These are phyloP conservation scores for Tricholoma sp. DNA, from an alignment of 768 basidiomycete species.

Conservation along the genomic window DNA sequence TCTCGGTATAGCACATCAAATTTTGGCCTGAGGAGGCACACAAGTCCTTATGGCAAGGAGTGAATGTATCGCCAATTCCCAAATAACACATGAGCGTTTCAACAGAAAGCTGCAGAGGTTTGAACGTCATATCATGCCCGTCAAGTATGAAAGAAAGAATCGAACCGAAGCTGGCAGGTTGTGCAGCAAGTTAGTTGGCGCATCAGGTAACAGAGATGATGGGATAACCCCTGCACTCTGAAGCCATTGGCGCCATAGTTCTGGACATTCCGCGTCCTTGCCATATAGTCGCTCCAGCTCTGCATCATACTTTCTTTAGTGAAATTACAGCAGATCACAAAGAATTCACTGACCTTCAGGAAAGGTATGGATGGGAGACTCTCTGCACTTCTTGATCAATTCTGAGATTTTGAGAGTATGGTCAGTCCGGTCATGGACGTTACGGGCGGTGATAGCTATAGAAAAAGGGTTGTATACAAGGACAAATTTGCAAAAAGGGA, in stretches of 20 bases:
- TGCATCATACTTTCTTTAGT: slow-evolving; percentile 18
- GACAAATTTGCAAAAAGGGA: neutral
- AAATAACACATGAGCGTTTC: slow-evolving; percentile 86
- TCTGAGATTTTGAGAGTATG: slow-evolving; percentile 42
- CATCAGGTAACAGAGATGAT: slow-evolving; percentile 42
- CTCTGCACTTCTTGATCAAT: slow-evolving; percentile 44
- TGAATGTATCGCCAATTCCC: slow-evolving; percentile 78
- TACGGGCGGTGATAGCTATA: slow-evolving; percentile 56
- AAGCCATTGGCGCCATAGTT: slow-evolving; percentile 62
- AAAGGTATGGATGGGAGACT: slow-evolving; percentile 25
- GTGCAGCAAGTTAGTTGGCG: slow-evolving; percentile 51
- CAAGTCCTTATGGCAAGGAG: slow-evolving; percentile 80
- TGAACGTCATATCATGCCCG: neutral
- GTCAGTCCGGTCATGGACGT: slow-evolving; percentile 58
- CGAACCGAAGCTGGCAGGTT: slow-evolving; percentile 51
- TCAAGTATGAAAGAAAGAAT: slow-evolving; percentile 1
- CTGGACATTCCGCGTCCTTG: slow-evolving; percentile 72
- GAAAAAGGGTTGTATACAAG: neutral
- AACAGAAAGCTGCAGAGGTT: slow-evolving; percentile 41
- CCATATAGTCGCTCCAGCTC: slow-evolving; percentile 66
- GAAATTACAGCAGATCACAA: neutral
- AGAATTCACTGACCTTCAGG: slow-evolving; percentile 31
- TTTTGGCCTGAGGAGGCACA: slow-evolving; percentile 86
- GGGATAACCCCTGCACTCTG: slow-evolving; percentile 44
- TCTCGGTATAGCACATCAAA: slow-evolving; percentile 78